phyloP scores from a whole-genome alignment of 306 rosid genomes.

The Mimosa pudica region DNA sequence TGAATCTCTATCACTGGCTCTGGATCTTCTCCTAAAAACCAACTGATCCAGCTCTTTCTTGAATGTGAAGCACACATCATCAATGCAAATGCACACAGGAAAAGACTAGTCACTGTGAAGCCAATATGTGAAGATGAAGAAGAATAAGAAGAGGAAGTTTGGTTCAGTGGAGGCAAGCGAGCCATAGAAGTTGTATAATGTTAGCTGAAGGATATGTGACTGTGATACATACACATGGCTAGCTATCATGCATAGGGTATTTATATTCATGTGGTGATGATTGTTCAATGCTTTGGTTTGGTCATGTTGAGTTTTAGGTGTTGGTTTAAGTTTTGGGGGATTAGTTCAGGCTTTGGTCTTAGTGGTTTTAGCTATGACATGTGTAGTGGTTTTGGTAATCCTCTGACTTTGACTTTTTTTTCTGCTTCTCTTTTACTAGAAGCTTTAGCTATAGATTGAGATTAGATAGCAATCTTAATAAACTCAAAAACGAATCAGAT shows the following conservation, averaged over 20 bases:
- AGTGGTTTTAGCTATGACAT: constrained; percentile 36
- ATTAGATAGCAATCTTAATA: too few relatives aligned
- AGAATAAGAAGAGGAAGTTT: constrained; percentile 23
- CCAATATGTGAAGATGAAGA: constrained; percentile 39
- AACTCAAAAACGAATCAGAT: too few relatives aligned
- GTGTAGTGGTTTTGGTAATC: constrained; percentile 47
- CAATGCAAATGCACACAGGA: constrained; percentile 59
- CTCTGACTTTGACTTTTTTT: constrained; percentile 23
- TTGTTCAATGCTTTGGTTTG: background rate
- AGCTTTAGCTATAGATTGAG: too few relatives aligned
- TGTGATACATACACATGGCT: background rate
- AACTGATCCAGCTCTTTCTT: constrained; percentile 53
- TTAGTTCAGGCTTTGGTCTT: background rate
- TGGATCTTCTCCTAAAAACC: constrained; percentile 43
- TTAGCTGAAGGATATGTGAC: background rate
- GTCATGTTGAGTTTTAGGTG: background rate
- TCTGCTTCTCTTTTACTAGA: background rate
- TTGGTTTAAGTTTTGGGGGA: background rate
- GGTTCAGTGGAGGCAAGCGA: constrained; percentile 49
- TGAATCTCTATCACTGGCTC: constrained; percentile 57
- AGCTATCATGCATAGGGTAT: constrained; percentile 24
- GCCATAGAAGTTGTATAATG: constrained; percentile 48
- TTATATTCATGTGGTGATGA: background rate
- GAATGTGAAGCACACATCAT: constrained; percentile 87
- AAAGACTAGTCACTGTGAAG: constrained; percentile 50